phyloP scores from a whole-genome alignment of 495 filamentous ascomycete species.

The Bathelium albidoporum region DNA sequence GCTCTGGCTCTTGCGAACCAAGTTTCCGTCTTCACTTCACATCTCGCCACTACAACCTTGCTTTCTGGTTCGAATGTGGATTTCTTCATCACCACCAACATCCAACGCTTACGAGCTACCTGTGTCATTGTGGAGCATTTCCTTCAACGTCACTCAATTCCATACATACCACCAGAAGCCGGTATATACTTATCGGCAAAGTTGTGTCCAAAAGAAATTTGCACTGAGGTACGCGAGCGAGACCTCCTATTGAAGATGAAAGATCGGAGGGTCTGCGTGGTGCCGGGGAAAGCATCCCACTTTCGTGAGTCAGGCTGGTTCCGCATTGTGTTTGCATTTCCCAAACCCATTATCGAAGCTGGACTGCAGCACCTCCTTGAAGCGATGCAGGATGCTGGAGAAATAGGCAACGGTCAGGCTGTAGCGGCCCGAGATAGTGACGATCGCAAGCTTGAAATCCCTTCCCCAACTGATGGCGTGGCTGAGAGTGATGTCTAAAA shows the following conservation, averaged over 20 bases:
- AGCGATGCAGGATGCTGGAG: neutral
- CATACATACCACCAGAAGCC: neutral
- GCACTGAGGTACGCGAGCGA: neutral
- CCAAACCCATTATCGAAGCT: neutral
- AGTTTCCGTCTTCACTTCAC: neutral
- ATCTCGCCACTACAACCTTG: neutral
- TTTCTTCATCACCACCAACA: neutral
- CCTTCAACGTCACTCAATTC: neutral
- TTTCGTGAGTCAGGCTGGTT: neutral
- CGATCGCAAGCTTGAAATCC: neutral
- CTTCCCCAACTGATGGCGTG: neutral
- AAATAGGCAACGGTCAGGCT: neutral
- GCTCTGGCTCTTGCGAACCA: neutral
- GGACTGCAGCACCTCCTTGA: neutral
- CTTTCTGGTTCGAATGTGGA: neutral
- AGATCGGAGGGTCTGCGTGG: neutral
- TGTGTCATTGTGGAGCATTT: neutral
- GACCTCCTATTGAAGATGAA: neutral
- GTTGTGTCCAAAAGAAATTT: neutral
- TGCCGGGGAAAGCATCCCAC: neutral
- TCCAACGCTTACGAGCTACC: neutral
- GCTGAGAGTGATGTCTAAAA: too few relatives aligned
- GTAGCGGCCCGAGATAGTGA: neutral
- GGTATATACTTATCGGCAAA: neutral
- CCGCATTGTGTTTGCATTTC: neutral